Conservation (phyloP, 2,329 filamentous ascomycete genomes). For the Colletotrichum ledebouriae region DNA sequence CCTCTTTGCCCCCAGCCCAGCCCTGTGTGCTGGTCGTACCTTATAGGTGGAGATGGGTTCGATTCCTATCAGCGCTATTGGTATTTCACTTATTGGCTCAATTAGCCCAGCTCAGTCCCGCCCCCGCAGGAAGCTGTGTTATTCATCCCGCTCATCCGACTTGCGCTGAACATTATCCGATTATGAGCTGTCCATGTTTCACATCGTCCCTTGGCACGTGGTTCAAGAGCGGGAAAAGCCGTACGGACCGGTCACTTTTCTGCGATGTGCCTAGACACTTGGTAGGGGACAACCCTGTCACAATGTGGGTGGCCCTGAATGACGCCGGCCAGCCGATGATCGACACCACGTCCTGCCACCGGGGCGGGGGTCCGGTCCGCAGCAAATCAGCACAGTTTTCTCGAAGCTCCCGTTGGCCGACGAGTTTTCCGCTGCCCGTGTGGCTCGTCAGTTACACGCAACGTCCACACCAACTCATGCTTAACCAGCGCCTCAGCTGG, state of each 20-base stretch:
- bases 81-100: too few relatives aligned
- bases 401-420: too few relatives aligned
- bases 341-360: conserved; percentile 27
- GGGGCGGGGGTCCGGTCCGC: not conserved
- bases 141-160: not conserved
- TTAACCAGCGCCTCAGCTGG: conserved; percentile 11
- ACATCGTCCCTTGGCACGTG: conserved; percentile 24
- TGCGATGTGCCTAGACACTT: not conserved
- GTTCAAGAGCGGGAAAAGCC: not conserved
- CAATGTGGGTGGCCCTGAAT: conserved; percentile 1
- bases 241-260: not conserved
- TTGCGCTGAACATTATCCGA: not conserved
- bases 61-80: too few relatives aligned
- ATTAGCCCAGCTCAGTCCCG: too few relatives aligned
- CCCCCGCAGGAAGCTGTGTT: not conserved
- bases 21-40: too few relatives aligned
- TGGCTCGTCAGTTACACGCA: conserved; percentile 17
- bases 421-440: not conserved
- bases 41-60: too few relatives aligned
- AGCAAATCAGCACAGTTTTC: not conserved
- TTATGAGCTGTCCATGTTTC: conserved; percentile 35
- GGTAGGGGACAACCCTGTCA: conserved; percentile 7
- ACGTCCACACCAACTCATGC: not conserved
- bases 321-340: conserved; percentile 37
- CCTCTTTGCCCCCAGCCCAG: not conserved